Evolutionary conservation across 495 filamentous ascomycete genomes (phyloP).

Genomic region (Chaetomium tenue): DNA sequence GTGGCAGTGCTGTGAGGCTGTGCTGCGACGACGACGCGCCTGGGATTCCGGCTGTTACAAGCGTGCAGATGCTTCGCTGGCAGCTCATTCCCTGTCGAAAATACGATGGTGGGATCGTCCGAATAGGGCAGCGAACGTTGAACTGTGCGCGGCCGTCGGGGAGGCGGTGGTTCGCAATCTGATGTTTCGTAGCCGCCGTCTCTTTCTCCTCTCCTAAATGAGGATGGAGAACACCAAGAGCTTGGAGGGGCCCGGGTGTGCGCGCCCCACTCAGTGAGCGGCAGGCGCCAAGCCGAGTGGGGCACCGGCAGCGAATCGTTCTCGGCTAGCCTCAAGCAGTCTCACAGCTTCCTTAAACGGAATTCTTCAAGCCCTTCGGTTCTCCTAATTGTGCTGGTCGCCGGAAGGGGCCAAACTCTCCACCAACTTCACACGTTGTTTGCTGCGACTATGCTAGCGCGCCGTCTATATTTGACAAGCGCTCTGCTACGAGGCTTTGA

Average conservation of each 20-base stretch:
- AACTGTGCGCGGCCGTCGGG: background rate
- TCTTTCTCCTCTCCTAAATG: conserved; percentile 18
- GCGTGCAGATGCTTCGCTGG: conserved; percentile 26
- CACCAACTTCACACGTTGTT: conserved; percentile 1
- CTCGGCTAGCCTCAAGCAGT: background rate
- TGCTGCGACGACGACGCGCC: conserved; percentile 33
- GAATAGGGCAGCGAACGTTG: background rate
- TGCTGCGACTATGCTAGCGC: background rate
- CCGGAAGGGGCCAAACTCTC: background rate
- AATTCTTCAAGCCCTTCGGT: background rate
- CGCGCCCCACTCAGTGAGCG: background rate
- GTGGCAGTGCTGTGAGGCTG: conserved; percentile 38
- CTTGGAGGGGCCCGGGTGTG: conserved; percentile 10
- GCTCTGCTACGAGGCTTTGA: background rate
- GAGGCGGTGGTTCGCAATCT: conserved; percentile 2
- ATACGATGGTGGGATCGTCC: background rate
- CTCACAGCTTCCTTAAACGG: background rate
- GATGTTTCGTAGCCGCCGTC: conserved; percentile 19
- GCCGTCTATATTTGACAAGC: background rate
- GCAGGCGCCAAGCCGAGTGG: conserved; percentile 9
- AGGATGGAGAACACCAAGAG: background rate
- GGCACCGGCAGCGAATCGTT: conserved; percentile 7
- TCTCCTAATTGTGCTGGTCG: background rate
- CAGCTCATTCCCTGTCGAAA: conserved; percentile 11
- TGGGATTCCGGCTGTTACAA: conserved; percentile 21